phyloP scores from a whole-genome alignment of 1,139 yeast genomes.

The Candida tetrigidarum region DNA sequence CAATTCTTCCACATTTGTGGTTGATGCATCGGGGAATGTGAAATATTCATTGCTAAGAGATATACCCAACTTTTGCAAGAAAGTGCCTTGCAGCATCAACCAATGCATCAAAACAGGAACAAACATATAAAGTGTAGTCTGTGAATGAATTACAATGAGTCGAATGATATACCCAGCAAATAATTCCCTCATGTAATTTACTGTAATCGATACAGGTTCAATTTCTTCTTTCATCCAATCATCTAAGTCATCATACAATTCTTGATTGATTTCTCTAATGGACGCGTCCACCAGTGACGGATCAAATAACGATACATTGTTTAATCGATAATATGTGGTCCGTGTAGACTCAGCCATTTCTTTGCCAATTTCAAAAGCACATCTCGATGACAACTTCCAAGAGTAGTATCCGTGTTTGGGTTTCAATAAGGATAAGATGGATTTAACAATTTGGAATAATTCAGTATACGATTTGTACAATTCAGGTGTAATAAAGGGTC shows the following conservation, averaged over 20 bases:
- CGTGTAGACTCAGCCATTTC: slow-evolving; percentile 37
- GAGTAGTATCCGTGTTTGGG: slow-evolving; percentile 6
- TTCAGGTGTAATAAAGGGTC: slow-evolving; percentile 7
- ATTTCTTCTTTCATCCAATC: slow-evolving; percentile 34
- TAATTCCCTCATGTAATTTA: slow-evolving; percentile 26
- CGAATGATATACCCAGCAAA: slow-evolving; percentile 41
- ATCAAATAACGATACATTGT: slow-evolving; percentile 38
- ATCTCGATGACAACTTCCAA: slow-evolving; percentile 29
- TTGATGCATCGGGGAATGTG: slow-evolving; percentile 24
- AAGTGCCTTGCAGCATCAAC: slow-evolving; percentile 31
- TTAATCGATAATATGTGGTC: slow-evolving; percentile 38
- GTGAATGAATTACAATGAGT: slow-evolving; percentile 39
- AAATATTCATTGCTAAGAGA: slow-evolving; percentile 29
- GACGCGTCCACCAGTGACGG: slow-evolving; percentile 29
- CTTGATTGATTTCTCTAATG: slow-evolving; percentile 24
- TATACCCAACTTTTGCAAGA: slow-evolving; percentile 11
- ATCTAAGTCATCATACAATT: slow-evolving; percentile 39
- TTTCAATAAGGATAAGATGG: slow-evolving; percentile 22
- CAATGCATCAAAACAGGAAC: slow-evolving; percentile 43
- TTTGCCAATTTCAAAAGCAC: slow-evolving; percentile 38
- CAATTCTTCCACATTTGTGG: slow-evolving; percentile 23
- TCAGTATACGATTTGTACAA: slow-evolving; percentile 11
- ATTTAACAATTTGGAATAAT: slow-evolving; percentile 10
- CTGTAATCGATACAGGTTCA: slow-evolving; percentile 30
- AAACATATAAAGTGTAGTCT: slow-evolving; percentile 30